A percentile compares a stretch with the other conserved stretches of the same genome.
Evolutionary conservation across 1,139 yeast species (phyloP).

Genomic region (Chernovozyma aurita): DNA sequence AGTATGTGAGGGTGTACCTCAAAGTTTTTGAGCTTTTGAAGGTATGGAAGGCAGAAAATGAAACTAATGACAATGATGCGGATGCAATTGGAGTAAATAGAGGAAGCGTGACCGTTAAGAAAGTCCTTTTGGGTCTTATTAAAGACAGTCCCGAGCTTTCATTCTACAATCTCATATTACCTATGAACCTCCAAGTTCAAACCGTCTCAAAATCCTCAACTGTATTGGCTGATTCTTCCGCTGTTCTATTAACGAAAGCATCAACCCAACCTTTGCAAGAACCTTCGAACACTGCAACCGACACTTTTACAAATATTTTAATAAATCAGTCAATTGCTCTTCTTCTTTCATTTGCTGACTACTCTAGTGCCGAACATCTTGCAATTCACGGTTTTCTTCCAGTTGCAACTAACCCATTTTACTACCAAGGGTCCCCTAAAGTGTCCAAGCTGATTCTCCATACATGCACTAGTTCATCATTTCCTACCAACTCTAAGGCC

Average conservation of each 20-base stretch:
- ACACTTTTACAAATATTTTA: no score
- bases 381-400: slow-evolving; percentile 22
- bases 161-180: not conserved
- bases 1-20: slow-evolving; percentile 25
- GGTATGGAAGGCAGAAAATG: not conserved
- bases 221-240: not conserved
- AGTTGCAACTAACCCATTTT: slow-evolving; percentile 18
- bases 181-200: no score
- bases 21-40: slow-evolving; percentile 31
- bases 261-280: no score
- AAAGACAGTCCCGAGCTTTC: not conserved
- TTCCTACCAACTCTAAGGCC: not conserved
- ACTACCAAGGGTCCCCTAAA: slow-evolving; percentile 8
- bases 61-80: not conserved
- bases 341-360: slow-evolving; percentile 18
- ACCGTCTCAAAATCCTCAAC: not conserved
- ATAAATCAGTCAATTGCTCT: not conserved
- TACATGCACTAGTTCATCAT: not conserved
- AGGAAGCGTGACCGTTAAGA: no score
- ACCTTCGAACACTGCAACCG: no score
- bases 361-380: slow-evolving; percentile 30
- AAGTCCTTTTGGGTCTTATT: slow-evolving; percentile 2
- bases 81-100: not conserved
- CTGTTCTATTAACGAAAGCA: no score
- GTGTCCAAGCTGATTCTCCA: not conserved